These are phyloP conservation scores for Yamadazyma siamensis DNA, from an alignment of 1,139 yeast genomes.

Conservation along the genomic window DNA sequence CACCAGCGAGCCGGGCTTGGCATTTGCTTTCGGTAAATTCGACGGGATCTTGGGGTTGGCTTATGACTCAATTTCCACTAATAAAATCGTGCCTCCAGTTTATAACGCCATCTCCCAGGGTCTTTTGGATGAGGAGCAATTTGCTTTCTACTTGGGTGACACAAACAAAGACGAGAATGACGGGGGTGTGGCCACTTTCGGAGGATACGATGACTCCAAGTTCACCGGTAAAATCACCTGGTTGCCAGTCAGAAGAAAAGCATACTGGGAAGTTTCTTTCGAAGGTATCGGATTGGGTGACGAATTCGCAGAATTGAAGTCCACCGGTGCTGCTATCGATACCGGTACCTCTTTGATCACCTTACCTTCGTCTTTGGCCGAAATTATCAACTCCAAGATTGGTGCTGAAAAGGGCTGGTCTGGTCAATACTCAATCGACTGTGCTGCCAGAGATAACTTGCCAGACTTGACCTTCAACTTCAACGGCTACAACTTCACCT, in stretches of 20 bases:
- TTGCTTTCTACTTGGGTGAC: slow-evolving; percentile 89
- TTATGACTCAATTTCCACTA: slow-evolving; percentile 84
- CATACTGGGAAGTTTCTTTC: slow-evolving; percentile 97
- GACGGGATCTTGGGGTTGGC: slow-evolving; percentile 97
- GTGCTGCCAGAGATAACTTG: slow-evolving; percentile 73
- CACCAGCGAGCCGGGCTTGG: slow-evolving; percentile 94
- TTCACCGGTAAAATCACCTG: slow-evolving; percentile 82
- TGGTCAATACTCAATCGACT: slow-evolving; percentile 92
- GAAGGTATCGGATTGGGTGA: slow-evolving; percentile 89
- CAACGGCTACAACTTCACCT: slow-evolving; percentile 86
- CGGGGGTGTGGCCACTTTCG: slow-evolving; percentile 92
- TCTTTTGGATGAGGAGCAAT: slow-evolving; percentile 75
- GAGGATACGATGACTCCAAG: slow-evolving; percentile 79
- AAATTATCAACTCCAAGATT: slow-evolving; percentile 87
- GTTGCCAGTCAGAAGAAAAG: slow-evolving; percentile 98
- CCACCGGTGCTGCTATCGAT: slow-evolving; percentile 95
- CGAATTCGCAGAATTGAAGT: slow-evolving; percentile 77
- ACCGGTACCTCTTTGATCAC: slow-evolving; percentile 97
- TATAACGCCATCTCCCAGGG: slow-evolving; percentile 84
- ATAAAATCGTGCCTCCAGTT: slow-evolving; percentile 87
- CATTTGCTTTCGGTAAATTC: slow-evolving; percentile 96
- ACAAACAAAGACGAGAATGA: slow-evolving; percentile 57
- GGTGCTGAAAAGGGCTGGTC: slow-evolving; percentile 98
- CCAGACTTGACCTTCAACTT: slow-evolving; percentile 91
- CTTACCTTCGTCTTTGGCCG: slow-evolving; percentile 91